Percentiles rank a stretch among this genome's conserved stretches.
Evolutionary conservation across 2,329 filamentous ascomycete genomes (phyloP).

Genomic region (Xylariaceae sp.): DNA sequence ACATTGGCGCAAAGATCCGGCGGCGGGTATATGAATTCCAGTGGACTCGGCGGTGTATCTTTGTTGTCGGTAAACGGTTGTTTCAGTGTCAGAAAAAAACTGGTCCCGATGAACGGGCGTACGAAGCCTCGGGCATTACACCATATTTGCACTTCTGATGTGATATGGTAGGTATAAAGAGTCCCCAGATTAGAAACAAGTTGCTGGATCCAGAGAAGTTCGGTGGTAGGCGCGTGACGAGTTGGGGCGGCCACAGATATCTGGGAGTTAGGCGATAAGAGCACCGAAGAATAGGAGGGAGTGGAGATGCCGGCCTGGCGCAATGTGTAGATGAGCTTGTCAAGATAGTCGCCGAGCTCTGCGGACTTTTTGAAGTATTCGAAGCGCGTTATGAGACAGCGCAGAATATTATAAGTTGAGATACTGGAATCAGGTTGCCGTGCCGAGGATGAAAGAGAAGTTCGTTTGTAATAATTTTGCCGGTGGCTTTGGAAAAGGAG

Average conservation of each 20-base stretch:
- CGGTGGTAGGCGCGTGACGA: conserved; percentile 40
- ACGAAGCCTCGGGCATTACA: conserved; percentile 17
- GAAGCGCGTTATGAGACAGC: conserved; percentile 48
- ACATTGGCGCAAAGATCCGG: conserved; percentile 45
- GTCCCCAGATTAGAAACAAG: conserved; percentile 42
- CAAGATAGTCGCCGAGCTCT: conserved; percentile 40
- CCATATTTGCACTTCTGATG: conserved; percentile 36
- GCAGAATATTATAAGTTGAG: conserved; percentile 47
- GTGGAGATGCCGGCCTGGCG: conserved; percentile 43
- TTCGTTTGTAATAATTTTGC: conserved; percentile 66
- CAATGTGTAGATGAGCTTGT: conserved; percentile 42
- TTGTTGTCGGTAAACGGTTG: conserved; percentile 28
- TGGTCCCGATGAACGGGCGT: conserved; percentile 21
- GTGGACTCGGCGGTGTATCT: conserved; percentile 27
- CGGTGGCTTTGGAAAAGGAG: conserved; percentile 76
- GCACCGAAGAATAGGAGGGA: conserved; percentile 42
- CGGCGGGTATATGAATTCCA: conserved; percentile 42
- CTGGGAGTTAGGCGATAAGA: conserved; percentile 32
- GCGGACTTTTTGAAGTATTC: conserved; percentile 42
- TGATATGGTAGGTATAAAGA: conserved; percentile 44
- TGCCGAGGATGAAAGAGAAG: conserved; percentile 45
- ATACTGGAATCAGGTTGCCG: conserved; percentile 38
- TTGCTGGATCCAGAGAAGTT: conserved; percentile 41
- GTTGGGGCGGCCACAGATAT: conserved; percentile 24
- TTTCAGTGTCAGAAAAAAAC: conserved; percentile 30